Evolutionary conservation across 2,329 filamentous ascomycete species (phyloP).

Genomic region (Aspergillus sp.): DNA sequence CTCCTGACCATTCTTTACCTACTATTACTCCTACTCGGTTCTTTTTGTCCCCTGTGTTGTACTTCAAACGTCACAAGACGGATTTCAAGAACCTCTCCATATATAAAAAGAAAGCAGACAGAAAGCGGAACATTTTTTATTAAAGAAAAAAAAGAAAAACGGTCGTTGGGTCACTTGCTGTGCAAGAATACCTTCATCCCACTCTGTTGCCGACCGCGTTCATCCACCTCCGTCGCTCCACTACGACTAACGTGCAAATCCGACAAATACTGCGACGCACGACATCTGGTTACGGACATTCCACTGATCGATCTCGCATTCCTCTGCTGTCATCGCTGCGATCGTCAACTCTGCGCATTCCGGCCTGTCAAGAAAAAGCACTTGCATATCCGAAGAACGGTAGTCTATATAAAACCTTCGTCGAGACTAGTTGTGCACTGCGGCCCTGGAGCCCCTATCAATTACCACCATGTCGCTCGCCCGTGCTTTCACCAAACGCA

Average conservation of each 20-base stretch:
- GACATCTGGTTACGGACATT: constrained; percentile 22
- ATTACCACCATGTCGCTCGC: constrained; percentile 30
- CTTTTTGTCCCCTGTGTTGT: no score
- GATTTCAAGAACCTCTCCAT: no score
- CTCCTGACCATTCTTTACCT: constrained; percentile 13
- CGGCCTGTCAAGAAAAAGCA: no score
- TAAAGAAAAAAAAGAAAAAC: not conserved
- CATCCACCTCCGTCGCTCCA: constrained; percentile 2
- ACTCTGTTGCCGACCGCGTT: constrained; percentile 3
- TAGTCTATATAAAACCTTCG: no score
- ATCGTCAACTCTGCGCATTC: constrained; percentile 10
- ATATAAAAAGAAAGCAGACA: no score
- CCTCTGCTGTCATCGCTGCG: constrained; percentile 18
- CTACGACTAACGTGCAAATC: not conserved
- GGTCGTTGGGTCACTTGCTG: constrained; percentile 20
- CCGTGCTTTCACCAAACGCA: constrained; percentile 43
- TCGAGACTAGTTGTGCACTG: no score
- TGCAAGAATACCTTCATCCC: constrained; percentile 19
- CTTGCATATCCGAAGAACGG: no score
- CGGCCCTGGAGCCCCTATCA: no score
- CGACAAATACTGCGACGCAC: not conserved
- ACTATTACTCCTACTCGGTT: constrained; percentile 1
- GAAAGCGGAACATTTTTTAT: not conserved
- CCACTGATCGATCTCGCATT: constrained; percentile 17
- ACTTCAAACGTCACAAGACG: no score